A percentile compares a stretch with the other conserved stretches of the same genome.
Evolutionary conservation across 2,329 filamentous ascomycete genomes (phyloP).

Genomic region (Blumeria hordei): DNA sequence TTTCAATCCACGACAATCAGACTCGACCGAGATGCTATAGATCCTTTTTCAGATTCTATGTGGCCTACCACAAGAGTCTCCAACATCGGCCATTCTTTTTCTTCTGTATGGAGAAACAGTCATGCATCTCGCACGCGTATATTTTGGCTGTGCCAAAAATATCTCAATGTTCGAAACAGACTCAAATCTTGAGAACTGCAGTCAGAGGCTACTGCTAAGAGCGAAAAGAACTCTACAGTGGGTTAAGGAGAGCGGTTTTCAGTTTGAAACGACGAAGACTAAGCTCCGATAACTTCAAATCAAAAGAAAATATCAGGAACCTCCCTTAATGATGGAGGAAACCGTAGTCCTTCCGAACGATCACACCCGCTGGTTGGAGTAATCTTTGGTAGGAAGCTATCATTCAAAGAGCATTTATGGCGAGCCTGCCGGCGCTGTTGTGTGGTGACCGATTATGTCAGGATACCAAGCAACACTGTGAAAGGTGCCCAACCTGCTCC

Average conservation of each 20-base stretch:
- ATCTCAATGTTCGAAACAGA: not conserved
- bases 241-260: not conserved
- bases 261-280: not conserved
- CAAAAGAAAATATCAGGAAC: not conserved
- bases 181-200: not conserved
- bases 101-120: not conserved
- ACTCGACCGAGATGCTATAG: not conserved
- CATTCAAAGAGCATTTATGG: not conserved
- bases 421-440: not conserved
- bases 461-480: conserved; percentile 3
- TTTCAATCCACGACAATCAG: no score
- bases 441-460: not conserved
- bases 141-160: not conserved
- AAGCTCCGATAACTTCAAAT: not conserved
- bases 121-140: not conserved
- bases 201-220: not conserved
- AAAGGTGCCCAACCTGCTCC: conserved; percentile 7
- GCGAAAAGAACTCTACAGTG: not conserved
- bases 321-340: not conserved
- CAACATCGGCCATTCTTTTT: not conserved
- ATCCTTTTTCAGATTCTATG: not conserved
- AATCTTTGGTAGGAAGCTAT: not conserved
- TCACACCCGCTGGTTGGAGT: not conserved
- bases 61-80: not conserved
- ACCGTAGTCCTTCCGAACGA: not conserved